Percentiles rank a stretch among this genome's conserved stretches.
Conservation (phyloP, 495 filamentous ascomycete species). For the Penicillium coprophilum region DNA sequence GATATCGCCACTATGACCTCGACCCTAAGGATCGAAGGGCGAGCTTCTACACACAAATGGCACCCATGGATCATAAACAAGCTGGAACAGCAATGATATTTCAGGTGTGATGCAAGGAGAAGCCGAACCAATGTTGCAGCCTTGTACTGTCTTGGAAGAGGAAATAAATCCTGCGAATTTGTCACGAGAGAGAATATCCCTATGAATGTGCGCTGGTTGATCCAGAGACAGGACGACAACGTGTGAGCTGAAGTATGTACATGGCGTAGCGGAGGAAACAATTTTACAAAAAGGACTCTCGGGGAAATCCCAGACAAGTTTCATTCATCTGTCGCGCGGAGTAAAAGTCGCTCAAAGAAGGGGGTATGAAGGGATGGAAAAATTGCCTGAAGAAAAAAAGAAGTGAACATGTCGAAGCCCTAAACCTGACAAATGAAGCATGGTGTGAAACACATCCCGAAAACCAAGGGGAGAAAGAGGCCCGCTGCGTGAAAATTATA, state of each 20-base stretch:
- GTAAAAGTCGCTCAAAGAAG: neutral
- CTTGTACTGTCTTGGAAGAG: neutral
- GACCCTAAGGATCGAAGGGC: neutral
- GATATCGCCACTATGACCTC: neutral
- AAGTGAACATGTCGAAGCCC: neutral
- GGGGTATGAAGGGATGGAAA: constrained; percentile 3
- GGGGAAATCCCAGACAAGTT: neutral
- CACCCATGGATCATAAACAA: neutral
- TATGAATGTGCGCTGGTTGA: neutral
- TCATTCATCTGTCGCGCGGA: neutral
- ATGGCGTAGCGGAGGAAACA: neutral
- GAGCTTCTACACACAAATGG: neutral
- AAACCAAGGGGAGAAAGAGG: neutral
- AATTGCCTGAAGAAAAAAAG: neutral
- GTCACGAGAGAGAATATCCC: neutral
- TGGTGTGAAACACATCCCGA: neutral
- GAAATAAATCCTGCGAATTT: neutral
- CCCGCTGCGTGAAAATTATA: neutral
- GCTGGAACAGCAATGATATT: neutral
- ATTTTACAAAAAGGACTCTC: neutral
- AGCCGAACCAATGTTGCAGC: neutral
- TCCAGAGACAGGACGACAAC: neutral
- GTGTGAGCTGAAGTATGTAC: neutral
- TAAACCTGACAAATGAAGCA: constrained; percentile 4
- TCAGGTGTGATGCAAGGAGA: neutral